A percentile compares a stretch with the other conserved stretches of the same genome.
These are phyloP conservation scores for Aspergillus ustus DNA, from an alignment of 2,329 filamentous ascomycete genomes.

Conservation along the genomic window DNA sequence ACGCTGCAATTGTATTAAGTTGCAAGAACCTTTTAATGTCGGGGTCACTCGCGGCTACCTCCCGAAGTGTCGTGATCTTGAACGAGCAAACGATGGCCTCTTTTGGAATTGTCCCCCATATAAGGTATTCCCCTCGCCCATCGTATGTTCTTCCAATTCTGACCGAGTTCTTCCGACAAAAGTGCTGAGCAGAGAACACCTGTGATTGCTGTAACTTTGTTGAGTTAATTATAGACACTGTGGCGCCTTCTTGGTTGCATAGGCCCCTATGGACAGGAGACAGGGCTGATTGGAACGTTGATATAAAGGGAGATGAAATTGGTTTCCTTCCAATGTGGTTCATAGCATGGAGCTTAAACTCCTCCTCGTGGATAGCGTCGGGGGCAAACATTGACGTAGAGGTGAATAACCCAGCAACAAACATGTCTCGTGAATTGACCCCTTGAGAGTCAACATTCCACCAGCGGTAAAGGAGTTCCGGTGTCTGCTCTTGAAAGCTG, in stretches of 20 bases:
- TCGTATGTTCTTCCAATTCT: constrained; percentile 28
- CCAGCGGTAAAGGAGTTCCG: constrained; percentile 41
- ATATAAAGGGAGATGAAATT: constrained; percentile 40
- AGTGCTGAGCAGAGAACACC: constrained; percentile 33
- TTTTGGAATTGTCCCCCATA: constrained; percentile 38
- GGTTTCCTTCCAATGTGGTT: constrained; percentile 31
- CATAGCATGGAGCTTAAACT: constrained; percentile 29
- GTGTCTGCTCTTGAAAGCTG: constrained; percentile 16
- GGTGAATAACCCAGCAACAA: constrained; percentile 36
- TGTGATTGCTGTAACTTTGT: constrained; percentile 24
- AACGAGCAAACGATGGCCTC: constrained; percentile 37
- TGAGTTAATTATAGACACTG: constrained; percentile 38
- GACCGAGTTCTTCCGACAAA: constrained; percentile 26
- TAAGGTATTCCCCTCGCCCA: constrained; percentile 37
- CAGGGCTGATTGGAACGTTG: constrained; percentile 31
- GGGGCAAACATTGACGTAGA: constrained; percentile 18
- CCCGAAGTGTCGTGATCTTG: constrained; percentile 27
- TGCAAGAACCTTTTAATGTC: constrained; percentile 36
- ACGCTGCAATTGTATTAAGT: constrained; percentile 22
- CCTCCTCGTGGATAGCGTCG: constrained; percentile 11
- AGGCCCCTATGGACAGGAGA: constrained; percentile 40
- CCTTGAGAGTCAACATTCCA: constrained; percentile 38
- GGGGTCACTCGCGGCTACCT: constrained; percentile 18
- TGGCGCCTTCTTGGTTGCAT: constrained; percentile 26
- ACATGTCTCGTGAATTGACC: constrained; percentile 29